Conservation (phyloP, 2,329 filamentous ascomycete species). For the Dissoconium aciculare region DNA sequence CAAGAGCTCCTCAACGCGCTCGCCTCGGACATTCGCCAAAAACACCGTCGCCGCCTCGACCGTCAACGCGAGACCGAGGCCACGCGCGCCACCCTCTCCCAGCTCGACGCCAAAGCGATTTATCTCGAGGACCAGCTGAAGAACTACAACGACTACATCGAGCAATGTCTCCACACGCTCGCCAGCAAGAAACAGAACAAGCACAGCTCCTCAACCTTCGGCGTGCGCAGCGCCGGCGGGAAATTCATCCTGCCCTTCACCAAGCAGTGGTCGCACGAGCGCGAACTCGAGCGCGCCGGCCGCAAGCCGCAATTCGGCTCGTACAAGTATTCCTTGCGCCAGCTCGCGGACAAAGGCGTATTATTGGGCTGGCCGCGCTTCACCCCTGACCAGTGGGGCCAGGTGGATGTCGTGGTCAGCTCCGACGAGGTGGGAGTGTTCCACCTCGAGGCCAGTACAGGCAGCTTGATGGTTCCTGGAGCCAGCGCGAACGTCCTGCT, state of each 20-base stretch:
- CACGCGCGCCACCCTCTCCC: constrained; percentile 57
- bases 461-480: constrained; percentile 90
- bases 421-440: constrained; percentile 92
- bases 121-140: constrained; percentile 93
- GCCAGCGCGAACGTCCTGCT: constrained; percentile 78
- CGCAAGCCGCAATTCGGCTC: constrained; percentile 94
- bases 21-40: constrained; percentile 89
- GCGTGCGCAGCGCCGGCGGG: not conserved
- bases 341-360: constrained; percentile 83
- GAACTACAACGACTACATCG: constrained; percentile 98
- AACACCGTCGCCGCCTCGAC: constrained; percentile 84
- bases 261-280: constrained; percentile 96
- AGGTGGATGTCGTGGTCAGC: constrained; percentile 84
- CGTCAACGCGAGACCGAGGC: constrained; percentile 81
- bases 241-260: constrained; percentile 91
- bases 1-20: constrained; percentile 98
- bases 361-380: constrained; percentile 84
- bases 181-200: constrained; percentile 91
- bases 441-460: constrained; percentile 75
- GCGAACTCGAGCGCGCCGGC: constrained; percentile 80
- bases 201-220: no score
- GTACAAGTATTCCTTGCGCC: constrained; percentile 88
- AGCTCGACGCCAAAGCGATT: constrained; percentile 70
- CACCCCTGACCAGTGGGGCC: constrained; percentile 68
- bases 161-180: constrained; percentile 91